phyloP scores from a whole-genome alignment of 2,329 filamentous ascomycete species.

The Penicillium frequentans region DNA sequence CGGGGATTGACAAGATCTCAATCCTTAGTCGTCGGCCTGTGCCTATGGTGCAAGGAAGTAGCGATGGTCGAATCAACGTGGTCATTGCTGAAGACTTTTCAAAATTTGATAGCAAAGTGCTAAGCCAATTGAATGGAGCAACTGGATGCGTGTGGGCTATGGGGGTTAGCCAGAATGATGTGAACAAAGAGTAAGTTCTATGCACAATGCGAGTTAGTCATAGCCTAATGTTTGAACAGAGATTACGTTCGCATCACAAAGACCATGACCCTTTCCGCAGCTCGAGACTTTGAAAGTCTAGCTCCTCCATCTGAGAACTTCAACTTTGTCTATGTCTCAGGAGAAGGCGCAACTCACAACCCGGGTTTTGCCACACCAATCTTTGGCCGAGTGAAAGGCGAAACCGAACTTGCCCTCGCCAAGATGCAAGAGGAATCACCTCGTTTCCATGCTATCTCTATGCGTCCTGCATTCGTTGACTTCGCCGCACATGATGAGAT shows the following conservation, averaged over 20 bases:
- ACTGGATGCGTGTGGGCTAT: conserved; percentile 72
- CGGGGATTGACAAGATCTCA: conserved; percentile 47
- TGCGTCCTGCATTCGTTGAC: neutral
- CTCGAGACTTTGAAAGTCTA: conserved; percentile 53
- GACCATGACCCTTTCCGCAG: conserved; percentile 63
- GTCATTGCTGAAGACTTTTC: conserved; percentile 39
- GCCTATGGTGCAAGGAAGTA: conserved; percentile 55
- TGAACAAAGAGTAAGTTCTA: conserved; percentile 54
- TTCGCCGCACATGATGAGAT: neutral
- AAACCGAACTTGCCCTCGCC: conserved; percentile 23
- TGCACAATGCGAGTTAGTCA: neutral
- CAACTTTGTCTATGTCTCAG: conserved; percentile 70
- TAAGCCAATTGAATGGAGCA: conserved; percentile 63
- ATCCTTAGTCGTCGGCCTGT: conserved; percentile 68
- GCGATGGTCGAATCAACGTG: conserved; percentile 54
- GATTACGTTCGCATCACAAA: conserved; percentile 69
- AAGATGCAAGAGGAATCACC: neutral
- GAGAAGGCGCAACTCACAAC: conserved; percentile 39
- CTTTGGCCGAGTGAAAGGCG: conserved; percentile 67
- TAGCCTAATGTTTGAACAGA: conserved; percentile 27
- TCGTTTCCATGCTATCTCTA: neutral
- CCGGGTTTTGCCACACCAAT: conserved; percentile 58
- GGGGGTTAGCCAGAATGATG: conserved; percentile 63
- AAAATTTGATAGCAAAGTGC: conserved; percentile 57
- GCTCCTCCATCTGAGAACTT: conserved; percentile 33